Base-by-base conservation (phyloP, 2,329 filamentous ascomycete genomes). In the Colletotrichum spaethianum region DNA sequence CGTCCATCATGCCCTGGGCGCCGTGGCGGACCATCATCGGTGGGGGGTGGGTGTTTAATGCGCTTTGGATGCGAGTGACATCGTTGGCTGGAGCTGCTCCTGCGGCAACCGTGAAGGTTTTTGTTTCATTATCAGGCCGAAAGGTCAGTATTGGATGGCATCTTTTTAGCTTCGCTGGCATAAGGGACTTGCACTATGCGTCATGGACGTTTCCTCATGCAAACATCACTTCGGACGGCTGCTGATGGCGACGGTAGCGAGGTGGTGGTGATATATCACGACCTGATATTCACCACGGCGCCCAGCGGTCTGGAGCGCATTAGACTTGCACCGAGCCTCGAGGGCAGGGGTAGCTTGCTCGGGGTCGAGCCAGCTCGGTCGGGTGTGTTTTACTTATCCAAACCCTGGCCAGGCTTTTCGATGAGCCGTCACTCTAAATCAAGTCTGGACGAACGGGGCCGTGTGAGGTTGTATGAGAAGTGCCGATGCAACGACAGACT, bases 351-450 rank as follows among this genome's bases (percentile, higher is more conserved):
- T 26, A 33, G 42, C 28, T 14, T 50, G 59, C 7, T 23, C 46
- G 42, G 59, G 36, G 59, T 36, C 20, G 4, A 38, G 6, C 16
- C 59, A 18, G 50, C 50, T 52, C 52, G 59, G 50, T 56, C 44
- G 38, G 20, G 16, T 5, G 18, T 42, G 59, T 63, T 50, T 63
- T 50, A 60, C 48, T 20, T 20, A 20, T 11, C 14, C 48, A 52
- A 52, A 26, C 48, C 48, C 26, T 52, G 48, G 46, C n/a, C 14
- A 26, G 20, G 31, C 20, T 44, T 50, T 36, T 26, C 11, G n/a
- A 38, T 36, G 59, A 62, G 20, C 59, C 59, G 31, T 50, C 42
- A 62, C 42, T 50, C 33, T 62, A 50, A 28, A 26, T 33, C 60
- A 16, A 42, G 52, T 33, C 31, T 38, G n/a, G 46, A 62, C 55